Evolutionary conservation across 495 filamentous ascomycete genomes (phyloP), one percentile per base, ranked within the genome.

Genomic region (Stereocaulon alpinum): DNA sequence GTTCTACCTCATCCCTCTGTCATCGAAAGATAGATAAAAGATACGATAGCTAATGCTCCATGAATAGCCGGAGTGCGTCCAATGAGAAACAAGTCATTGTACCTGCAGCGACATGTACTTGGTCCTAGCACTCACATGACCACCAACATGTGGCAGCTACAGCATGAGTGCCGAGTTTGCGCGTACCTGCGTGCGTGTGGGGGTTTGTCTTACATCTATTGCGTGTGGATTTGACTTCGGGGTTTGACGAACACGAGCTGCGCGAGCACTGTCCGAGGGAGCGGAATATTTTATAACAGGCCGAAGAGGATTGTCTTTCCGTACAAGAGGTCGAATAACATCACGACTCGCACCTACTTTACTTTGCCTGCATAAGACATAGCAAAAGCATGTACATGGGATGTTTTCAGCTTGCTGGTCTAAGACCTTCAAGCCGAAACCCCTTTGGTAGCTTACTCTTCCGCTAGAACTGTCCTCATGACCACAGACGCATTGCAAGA

Each of bases 111-210:
- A 50, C 27, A n/a, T 50, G 47, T 29, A 12, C 30, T 9, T 15
- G 17, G 4, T 50, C 15, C 22, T 32, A 0, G 12, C 10, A 27
- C 1, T 27, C 47, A 50, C 30, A 45, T 30, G 6, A 22, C 17
- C 18, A 27, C 57, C 47, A 59, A 59, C 57, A 52, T 15, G 34
- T 44, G 40, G 57, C 27, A 44, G 10, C 47, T 34, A 6, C 47
- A 30, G 24, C 37, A 43, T 44, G 27, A 6, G 20, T 14, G 18
- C 22, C 10, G 18, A 5, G 29, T 59, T 17, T 24, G 27, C 49
- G 57, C 49, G 57, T 59, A 59, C 57, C 57, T 59, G 57, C 57
- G 44, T 59, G 34, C 32, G 48, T n/a, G 48, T 59, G 57, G 57
- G 48, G 37, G 49, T 30, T 10, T 29, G 10, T 29, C 10, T 20